Percentiles rank a stretch among this genome's conserved stretches.
These are phyloP conservation scores for Thermochaetoides thermophila DNA, from an alignment of 495 filamentous ascomycete species.

Conservation along the genomic window DNA sequence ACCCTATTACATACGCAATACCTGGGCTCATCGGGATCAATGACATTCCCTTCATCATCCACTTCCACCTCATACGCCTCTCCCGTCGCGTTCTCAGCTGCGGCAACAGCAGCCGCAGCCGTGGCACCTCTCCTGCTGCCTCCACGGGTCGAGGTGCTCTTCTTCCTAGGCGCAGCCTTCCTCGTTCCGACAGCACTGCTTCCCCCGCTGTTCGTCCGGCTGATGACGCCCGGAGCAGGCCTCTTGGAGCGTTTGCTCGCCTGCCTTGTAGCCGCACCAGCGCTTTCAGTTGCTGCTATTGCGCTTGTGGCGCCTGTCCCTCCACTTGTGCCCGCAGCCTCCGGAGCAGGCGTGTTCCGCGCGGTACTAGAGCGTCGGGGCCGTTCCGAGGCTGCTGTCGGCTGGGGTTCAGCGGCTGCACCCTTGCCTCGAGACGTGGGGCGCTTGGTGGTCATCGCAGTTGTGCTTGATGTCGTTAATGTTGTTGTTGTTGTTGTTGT, in stretches of 20 bases:
- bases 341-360: slow-evolving; percentile 40
- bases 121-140: background rate
- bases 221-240: slow-evolving; percentile 63
- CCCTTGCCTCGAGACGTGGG: slow-evolving; percentile 35
- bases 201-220: slow-evolving; percentile 53
- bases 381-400: slow-evolving; percentile 32
- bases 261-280: slow-evolving; percentile 14
- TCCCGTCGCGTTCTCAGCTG: slow-evolving; percentile 12
- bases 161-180: slow-evolving; percentile 60
- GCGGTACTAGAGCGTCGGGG: slow-evolving; percentile 42
- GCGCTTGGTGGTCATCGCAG: slow-evolving; percentile 16
- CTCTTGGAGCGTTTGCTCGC: slow-evolving; percentile 43
- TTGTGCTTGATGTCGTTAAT: slow-evolving; percentile 5
- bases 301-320: background rate
- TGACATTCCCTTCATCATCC: slow-evolving; percentile 55
- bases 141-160: slow-evolving; percentile 20
- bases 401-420: slow-evolving; percentile 32
- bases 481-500: slow-evolving; percentile 4
- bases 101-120: slow-evolving; percentile 21
- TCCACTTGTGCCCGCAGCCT: slow-evolving; percentile 6
- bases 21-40: slow-evolving; percentile 73
- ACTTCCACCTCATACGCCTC: slow-evolving; percentile 32
- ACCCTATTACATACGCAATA: slow-evolving; percentile 90
- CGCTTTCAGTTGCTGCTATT: background rate
- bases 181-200: slow-evolving; percentile 61